Percentiles rank a stretch among this genome's conserved stretches.
Conservation (phyloP, 2,329 filamentous ascomycete species). For the Annulohypoxylon truncatum region DNA sequence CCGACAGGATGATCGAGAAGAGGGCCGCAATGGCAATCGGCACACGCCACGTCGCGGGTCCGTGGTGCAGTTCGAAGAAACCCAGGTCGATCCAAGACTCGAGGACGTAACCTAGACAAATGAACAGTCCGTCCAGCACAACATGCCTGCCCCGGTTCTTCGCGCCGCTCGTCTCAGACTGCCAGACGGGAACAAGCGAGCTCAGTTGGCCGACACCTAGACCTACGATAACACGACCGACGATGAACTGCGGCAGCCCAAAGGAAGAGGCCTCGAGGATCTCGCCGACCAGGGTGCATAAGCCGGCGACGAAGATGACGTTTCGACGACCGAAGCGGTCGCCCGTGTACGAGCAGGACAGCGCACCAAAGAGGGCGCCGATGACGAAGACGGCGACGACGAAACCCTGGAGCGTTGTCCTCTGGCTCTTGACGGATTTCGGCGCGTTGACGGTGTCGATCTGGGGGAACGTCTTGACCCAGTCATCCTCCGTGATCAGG, state of each 20-base stretch:
- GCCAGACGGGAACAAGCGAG: slow-evolving; percentile 57
- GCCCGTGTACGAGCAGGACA: slow-evolving; percentile 53
- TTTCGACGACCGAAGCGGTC: slow-evolving; percentile 56
- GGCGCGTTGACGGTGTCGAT: slow-evolving; percentile 54
- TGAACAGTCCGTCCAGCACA: slow-evolving; percentile 53
- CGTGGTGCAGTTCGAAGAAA: slow-evolving; percentile 51
- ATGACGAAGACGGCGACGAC: slow-evolving; percentile 54
- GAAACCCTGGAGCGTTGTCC: slow-evolving; percentile 54
- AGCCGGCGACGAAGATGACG: slow-evolving; percentile 54
- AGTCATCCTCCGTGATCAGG: slow-evolving; percentile 50
- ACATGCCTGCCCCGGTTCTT: slow-evolving; percentile 58
- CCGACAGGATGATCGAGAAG: slow-evolving; percentile 48
- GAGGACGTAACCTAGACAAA: slow-evolving; percentile 53
- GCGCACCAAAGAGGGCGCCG: slow-evolving; percentile 52
- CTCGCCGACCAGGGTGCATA: slow-evolving; percentile 57
- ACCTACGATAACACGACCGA: slow-evolving; percentile 56
- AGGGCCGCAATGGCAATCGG: slow-evolving; percentile 51
- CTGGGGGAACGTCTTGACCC: slow-evolving; percentile 53
- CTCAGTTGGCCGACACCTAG: slow-evolving; percentile 54
- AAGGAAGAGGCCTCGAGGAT: slow-evolving; percentile 56
- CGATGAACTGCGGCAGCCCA: slow-evolving; percentile 55
- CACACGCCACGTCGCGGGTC: slow-evolving; percentile 50
- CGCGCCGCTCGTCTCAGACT: slow-evolving; percentile 54
- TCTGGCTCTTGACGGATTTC: slow-evolving; percentile 46
- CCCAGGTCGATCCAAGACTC: slow-evolving; percentile 60